phyloP scores from a whole-genome alignment of 73 alveolate genomes.

The Paramecium biaurelia region DNA sequence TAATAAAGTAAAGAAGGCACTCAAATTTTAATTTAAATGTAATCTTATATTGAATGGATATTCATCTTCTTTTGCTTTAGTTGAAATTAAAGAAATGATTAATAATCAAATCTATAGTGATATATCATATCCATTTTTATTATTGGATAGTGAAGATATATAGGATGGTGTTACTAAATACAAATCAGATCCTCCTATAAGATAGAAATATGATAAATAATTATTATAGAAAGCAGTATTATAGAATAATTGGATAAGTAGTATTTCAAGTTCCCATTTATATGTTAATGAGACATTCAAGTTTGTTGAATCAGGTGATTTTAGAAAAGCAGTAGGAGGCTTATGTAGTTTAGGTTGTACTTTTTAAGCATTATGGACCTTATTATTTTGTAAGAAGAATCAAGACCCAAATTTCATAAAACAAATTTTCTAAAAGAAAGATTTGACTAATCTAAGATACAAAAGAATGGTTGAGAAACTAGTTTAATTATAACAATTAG shows the following conservation, averaged over 20 bases:
- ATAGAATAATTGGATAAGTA: not conserved
- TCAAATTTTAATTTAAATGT: not conserved
- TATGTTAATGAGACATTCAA: not conserved
- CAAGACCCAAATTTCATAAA: not conserved
- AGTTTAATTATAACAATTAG: not conserved
- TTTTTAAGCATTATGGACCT: not conserved
- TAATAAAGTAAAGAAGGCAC: not conserved
- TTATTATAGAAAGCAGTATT: not conserved
- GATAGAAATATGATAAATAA: not conserved
- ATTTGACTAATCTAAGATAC: not conserved
- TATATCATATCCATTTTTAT: not conserved
- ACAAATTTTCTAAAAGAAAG: not conserved
- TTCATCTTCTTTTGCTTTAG: not conserved
- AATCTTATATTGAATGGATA: not conserved
- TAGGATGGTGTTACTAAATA: not conserved
- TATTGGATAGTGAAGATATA: not conserved
- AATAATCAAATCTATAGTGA: not conserved
- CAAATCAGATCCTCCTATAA: not conserved
- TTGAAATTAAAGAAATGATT: not conserved
- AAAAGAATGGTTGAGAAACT: not conserved
- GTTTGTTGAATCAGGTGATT: not conserved
- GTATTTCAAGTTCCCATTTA: not conserved
- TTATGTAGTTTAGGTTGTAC: constrained; percentile 6
- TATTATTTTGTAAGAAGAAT: not conserved
- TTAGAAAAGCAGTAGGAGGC: not conserved